Conservation (phyloP, 2,329 filamentous ascomycete species). For the Xylaria hypoxylon region DNA sequence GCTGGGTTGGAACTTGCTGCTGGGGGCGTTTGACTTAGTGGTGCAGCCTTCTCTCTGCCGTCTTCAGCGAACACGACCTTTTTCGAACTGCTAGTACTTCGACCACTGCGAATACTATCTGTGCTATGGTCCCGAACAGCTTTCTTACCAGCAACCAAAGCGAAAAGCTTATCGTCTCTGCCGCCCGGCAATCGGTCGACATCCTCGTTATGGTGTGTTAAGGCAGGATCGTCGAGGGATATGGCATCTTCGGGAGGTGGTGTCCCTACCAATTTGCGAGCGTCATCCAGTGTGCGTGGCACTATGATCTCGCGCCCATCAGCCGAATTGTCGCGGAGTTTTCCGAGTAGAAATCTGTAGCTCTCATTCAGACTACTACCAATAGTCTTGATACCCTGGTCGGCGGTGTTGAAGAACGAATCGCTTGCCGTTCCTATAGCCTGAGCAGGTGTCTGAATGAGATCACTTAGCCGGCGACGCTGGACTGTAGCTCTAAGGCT, state of each 20-base stretch:
- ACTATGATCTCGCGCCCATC: conserved; percentile 67
- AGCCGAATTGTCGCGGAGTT: conserved; percentile 78
- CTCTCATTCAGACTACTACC: conserved; percentile 90
- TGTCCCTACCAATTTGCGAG: conserved; percentile 85
- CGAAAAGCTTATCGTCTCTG: conserved; percentile 74
- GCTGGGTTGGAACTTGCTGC: conserved; percentile 64
- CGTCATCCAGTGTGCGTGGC: conserved; percentile 93
- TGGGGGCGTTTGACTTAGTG: conserved; percentile 48
- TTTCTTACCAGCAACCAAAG: conserved; percentile 76
- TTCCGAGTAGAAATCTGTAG: conserved; percentile 92
- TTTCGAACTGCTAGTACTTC: conserved; percentile 71
- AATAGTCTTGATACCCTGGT: conserved; percentile 92
- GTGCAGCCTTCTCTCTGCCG: conserved; percentile 54
- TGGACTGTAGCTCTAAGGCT: conserved; percentile 61
- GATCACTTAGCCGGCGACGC: conserved; percentile 80
- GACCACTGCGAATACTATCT: conserved; percentile 76
- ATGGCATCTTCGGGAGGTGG: conserved; percentile 71
- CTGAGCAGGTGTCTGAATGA: conserved; percentile 86
- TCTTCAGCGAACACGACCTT: conserved; percentile 66
- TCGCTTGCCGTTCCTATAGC: conserved; percentile 86
- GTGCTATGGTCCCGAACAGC: conserved; percentile 75
- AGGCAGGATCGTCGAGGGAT: conserved; percentile 68
- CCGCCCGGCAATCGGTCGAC: conserved; percentile 48
- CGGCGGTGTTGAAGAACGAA: conserved; percentile 86
- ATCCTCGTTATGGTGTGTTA: conserved; percentile 59